Base-by-base conservation (phyloP, 2,329 filamentous ascomycete genomes). In the Fusarium nisikadoi region DNA sequence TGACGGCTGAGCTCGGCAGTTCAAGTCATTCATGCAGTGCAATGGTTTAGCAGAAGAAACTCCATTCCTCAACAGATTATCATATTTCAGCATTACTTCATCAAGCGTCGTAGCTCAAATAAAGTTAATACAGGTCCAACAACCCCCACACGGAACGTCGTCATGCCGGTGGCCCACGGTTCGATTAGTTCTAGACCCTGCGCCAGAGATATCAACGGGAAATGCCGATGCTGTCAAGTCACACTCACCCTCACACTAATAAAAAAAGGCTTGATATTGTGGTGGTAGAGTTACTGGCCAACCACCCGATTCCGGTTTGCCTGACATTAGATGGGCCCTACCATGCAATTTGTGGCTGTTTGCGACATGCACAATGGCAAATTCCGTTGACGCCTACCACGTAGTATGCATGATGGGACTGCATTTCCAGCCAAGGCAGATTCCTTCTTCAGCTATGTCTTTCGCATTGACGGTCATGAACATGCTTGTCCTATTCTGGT, bases 351-450 rank as follows among this genome's bases (percentile, higher is more conserved):
- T 53, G 53, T 47, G 46, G 62, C 62, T 63, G 49, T 62, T 52
- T 43, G 49, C 54, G 41, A 42, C 43, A 56, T 62, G 47, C 33
- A 68, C 35, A 41, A 64, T 45, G 65, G 65, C 35, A 69, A 68
- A 57, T 46, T 54, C 65, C 65, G 65, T 52, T 25, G 29, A 68
- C 39, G n/a, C 57, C 58, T 64, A 45, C 66, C 49, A 68, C 65
- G 57, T 69, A 52, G 45, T 41, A 62, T 68, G 65, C 55, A 67
- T 67, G 54, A 45, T 39, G 63, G 50, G 47, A 33, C 55, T 47
- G 54, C 65, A 56, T 68, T 47, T 52, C 56, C 64, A 68, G 65
- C 65, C 57, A 69, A 68, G 65, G 65, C 65, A 68, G 64, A 68
- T 39, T 68, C 31, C 16, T 8, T 36, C 25, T 50, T 60, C 38